phyloP scores from a whole-genome alignment of 106 monocot genomes.

The Dendrobium catenatum region DNA sequence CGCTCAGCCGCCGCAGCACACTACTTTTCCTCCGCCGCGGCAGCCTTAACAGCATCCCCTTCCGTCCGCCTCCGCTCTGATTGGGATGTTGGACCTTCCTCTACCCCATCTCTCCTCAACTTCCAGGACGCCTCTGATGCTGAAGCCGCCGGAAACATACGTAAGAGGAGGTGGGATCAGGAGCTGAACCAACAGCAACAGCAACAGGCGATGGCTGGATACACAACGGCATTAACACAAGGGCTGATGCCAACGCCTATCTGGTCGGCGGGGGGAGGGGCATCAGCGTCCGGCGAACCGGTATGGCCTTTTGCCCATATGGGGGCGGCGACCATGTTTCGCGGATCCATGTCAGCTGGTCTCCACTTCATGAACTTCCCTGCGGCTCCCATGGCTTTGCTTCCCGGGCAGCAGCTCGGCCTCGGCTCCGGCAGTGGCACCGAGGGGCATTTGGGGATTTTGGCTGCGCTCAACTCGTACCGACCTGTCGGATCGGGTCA shows the following conservation, averaged over 20 bases:
- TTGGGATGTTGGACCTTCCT: slow-evolving; percentile 5
- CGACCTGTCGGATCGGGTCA: slow-evolving; percentile 17
- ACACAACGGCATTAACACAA: slow-evolving; percentile 19
- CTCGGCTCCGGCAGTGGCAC: slow-evolving; percentile 4
- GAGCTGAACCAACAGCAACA: slow-evolving; percentile 25
- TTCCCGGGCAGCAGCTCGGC: slow-evolving; percentile 47
- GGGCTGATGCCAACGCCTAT: slow-evolving; percentile 33
- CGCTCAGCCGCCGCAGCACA: slow-evolving; percentile 15
- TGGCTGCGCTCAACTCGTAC: slow-evolving; percentile 58
- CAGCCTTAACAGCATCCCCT: background rate
- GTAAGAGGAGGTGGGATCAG: slow-evolving; percentile 64
- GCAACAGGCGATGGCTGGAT: slow-evolving; percentile 46
- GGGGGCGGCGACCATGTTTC: slow-evolving; percentile 37
- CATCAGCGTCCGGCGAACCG: background rate
- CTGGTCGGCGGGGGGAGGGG: slow-evolving; percentile 28
- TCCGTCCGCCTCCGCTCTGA: slow-evolving; percentile 8
- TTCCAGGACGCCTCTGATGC: slow-evolving; percentile 22
- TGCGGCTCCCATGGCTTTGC: slow-evolving; percentile 29
- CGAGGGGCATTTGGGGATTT: slow-evolving; percentile 58
- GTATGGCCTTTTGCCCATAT: slow-evolving; percentile 42
- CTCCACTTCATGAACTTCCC: slow-evolving; percentile 83
- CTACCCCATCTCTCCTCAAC: slow-evolving; percentile 21
- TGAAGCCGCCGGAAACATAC: slow-evolving; percentile 24
- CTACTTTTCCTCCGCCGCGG: slow-evolving; percentile 18
- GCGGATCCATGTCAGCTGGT: slow-evolving; percentile 48